Evolutionary conservation across 1,284 basidiomycete genomes (phyloP), one percentile per base, ranked within the genome.

Genomic region (Termitomyces sp.): DNA sequence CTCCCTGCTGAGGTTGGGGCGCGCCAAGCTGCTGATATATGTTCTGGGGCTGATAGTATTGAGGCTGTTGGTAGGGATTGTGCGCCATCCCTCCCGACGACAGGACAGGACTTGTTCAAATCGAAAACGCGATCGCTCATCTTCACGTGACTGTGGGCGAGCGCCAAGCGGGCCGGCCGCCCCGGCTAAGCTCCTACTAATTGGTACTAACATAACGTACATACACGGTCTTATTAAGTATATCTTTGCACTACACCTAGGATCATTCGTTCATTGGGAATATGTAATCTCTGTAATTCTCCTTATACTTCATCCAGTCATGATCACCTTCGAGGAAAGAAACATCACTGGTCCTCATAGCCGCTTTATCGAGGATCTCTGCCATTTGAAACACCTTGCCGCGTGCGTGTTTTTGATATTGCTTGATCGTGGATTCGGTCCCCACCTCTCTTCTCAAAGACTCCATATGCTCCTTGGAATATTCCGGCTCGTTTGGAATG

Each of bases 21-120:
- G 56, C 49, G 9, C 59, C 59, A 5, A 60, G 55, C 46, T 62
- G 60, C 33, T 62, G 59, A 24, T 62, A 62, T n/a, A 62, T 60
- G 31, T 62, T 62, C 52, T 58, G 59, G 21, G 60, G 59, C 33
- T 59, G 56, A 33, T 59, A 60, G 24, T 53, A 59, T 16, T 58
- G 59, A 30, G 54, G 56, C 41, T 61, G 58, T 19, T 55, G 57
- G 47, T 60, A 59, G 49, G 46, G 57, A 34, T 60, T 58, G 46
- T 60, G 55, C 37, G 57, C 57, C 59, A 60, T 60, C 31, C 24
- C 39, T 40, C 18, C 19, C 38, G 33, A 35, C 39, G 44, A 46
- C 34, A 9, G 21, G 26, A 46, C 42, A n/a, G n/a, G n/a, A n/a
- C n/a, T n/a, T 40, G 41, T 41, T 48, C 52, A 54, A 39, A 55